These are phyloP conservation scores for Leccinum rimulosum DNA, from an alignment of 768 basidiomycete species.

Conservation along the genomic window DNA sequence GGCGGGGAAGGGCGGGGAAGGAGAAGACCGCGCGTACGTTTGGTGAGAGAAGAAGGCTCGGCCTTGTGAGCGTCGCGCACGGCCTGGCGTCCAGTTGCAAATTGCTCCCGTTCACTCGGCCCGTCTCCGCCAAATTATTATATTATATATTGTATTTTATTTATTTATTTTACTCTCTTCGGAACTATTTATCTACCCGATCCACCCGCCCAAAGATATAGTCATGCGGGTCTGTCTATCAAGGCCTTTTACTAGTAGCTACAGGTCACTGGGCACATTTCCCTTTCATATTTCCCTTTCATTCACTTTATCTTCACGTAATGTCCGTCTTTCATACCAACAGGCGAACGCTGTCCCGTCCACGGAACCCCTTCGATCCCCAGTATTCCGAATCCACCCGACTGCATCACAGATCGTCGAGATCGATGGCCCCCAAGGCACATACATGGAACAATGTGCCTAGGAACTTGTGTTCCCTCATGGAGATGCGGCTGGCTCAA, in stretches of 20 bases:
- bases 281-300: constrained; percentile 18
- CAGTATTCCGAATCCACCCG: constrained; percentile 13
- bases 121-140: constrained; percentile 10
- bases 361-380: constrained; percentile 4
- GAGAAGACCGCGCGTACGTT: constrained; percentile 11
- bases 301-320: constrained; percentile 5
- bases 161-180: constrained; percentile 1
- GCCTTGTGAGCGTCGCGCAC: constrained; percentile 17
- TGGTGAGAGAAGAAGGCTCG: constrained; percentile 22
- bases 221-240: constrained; percentile 14
- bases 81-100: constrained; percentile 17
- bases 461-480: not conserved
- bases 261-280: not conserved
- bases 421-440: constrained; percentile 15
- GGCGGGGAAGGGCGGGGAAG: not conserved
- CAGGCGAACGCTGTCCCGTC: not conserved
- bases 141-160: not conserved
- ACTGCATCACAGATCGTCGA: constrained; percentile 10
- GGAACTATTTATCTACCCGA: constrained; percentile 9
- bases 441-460: constrained; percentile 3
- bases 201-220: not conserved
- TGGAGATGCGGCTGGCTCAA: not conserved
- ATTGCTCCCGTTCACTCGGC: constrained; percentile 25
- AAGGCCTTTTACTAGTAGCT: not conserved
- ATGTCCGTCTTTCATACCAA: not conserved